Conservation (phyloP, 306 rosid species). For the Hippophae tibetana region DNA sequence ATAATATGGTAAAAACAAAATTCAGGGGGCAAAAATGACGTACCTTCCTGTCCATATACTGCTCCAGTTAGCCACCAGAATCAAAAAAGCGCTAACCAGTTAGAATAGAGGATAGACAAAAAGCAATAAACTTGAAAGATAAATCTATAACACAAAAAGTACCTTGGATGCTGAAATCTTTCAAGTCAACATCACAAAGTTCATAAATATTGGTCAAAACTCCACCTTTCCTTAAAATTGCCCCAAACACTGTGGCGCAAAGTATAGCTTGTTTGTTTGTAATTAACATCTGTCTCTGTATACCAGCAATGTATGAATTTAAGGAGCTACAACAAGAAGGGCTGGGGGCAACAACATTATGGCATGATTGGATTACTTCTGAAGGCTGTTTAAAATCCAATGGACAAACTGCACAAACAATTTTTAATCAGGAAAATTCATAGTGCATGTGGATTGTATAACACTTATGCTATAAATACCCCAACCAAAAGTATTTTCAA, state of each 20-base stretch:
- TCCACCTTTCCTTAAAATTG: slow-evolving; percentile 84
- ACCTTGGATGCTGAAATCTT: slow-evolving; percentile 99
- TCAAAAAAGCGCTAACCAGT: slow-evolving; percentile 19
- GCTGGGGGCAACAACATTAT: slow-evolving; percentile 75
- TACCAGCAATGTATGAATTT: slow-evolving; percentile 61
- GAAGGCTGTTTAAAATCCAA: slow-evolving; percentile 72
- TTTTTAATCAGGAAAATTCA: slow-evolving; percentile 7
- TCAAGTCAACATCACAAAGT: slow-evolving; percentile 94
- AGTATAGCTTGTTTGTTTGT: slow-evolving; percentile 94
- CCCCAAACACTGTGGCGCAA: slow-evolving; percentile 86
- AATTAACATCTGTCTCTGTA: slow-evolving; percentile 89
- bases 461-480: not conserved
- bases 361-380: slow-evolving; percentile 71
- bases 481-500: no score
- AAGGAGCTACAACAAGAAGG: slow-evolving; percentile 93
- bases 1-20: not conserved
- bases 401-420: slow-evolving; percentile 74
- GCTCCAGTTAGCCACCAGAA: slow-evolving; percentile 31
- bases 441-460: not conserved
- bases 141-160: slow-evolving; percentile 15
- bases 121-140: slow-evolving; percentile 8
- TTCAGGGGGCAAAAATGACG: slow-evolving; percentile 20
- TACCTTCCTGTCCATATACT: slow-evolving; percentile 77
- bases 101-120: slow-evolving; percentile 6
- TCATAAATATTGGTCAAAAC: slow-evolving; percentile 69